Evolutionary conservation across 1,139 yeast species (phyloP), one percentile per base, ranked within the genome.

Genomic region (Magnusiomyces ingens): DNA sequence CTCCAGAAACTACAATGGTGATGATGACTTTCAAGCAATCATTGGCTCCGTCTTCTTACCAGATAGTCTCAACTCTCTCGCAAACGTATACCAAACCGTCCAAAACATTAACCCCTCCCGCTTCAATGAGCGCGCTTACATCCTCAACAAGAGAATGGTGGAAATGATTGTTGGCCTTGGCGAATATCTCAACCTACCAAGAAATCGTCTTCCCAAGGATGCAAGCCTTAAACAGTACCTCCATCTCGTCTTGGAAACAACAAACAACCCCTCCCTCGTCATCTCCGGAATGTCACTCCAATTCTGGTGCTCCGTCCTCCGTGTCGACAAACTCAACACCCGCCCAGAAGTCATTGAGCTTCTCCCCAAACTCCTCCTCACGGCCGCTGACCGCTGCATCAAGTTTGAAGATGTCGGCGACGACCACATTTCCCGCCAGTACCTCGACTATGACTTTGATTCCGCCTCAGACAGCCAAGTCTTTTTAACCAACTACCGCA

Each of bases 151-250:
- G 66, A 91, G 93, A 68, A 78, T 93, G 21, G 96, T 91, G 4
- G 99, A 94, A 67, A 86, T 93, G 88, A 81, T 91, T 50, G 95
- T 93, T 42, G 89, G 95, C 1, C 73, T 93, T 44, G 89, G 96
- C 62, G 96, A 85, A 62, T 84, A 82, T 66, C 72, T 86, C 55
- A 82, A 80, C 58, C 69, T 77, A 35, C 64, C 68, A 29, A 64
- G 67, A 48, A 58, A 60, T 37, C 61, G 64, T 29, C 65, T 74
- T 13, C 76, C 77, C 0, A 78, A 76, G 19, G 71, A 73, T 36
- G 75, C 84, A 1, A 88, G 84, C 64, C 71, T 83, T 4, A 74
- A 73, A 38, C 80, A 79, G 51, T 93, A 88, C 64, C 75, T 91
- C 57, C 77, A 79, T 54, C 76, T 94, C 43, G 90, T 94, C 3